These are phyloP conservation scores for Fraxinus baroniana DNA, from an alignment of 305 asterid species.

Conservation along the genomic window DNA sequence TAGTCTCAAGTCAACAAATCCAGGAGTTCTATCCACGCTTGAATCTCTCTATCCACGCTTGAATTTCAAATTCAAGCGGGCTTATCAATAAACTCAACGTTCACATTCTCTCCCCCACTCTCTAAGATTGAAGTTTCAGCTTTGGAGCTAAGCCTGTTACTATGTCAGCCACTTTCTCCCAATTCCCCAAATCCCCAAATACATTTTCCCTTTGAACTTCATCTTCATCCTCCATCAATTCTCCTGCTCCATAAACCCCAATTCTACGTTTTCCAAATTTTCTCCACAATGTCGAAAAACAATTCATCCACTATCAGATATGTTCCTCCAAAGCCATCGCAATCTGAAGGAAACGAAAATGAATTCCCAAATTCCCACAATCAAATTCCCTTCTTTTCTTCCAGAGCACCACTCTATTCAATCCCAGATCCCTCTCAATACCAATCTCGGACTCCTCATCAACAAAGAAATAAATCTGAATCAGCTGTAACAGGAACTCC, in stretches of 20 bases:
- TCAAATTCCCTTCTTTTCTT: constrained; percentile 27
- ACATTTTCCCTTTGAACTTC: background rate
- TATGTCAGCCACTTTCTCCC: background rate
- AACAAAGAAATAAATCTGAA: constrained; percentile 29
- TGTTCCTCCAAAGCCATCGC: constrained; percentile 24
- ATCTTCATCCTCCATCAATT: background rate
- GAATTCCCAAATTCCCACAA: constrained; percentile 29
- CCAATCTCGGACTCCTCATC: constrained; percentile 19
- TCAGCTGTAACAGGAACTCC: constrained; percentile 35
- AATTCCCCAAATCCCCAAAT: constrained; percentile 17
- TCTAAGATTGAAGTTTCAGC: constrained; percentile 19
- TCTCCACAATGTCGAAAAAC: constrained; percentile 38
- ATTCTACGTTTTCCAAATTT: background rate
- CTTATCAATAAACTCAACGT: background rate
- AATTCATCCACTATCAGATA: constrained; percentile 17
- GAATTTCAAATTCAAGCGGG: constrained; percentile 54
- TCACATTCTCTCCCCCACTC: background rate
- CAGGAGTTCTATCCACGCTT: background rate
- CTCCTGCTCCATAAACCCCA: background rate
- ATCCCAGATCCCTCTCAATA: constrained; percentile 70
- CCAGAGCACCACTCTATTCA: constrained; percentile 69
- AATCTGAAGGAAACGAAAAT: constrained; percentile 35
- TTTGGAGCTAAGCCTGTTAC: constrained; percentile 22
- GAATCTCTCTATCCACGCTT: constrained; percentile 29
- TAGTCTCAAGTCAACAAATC: background rate